Evolutionary conservation across 306 rosid species (phyloP).

Genomic region (Begonia masoniana): DNA sequence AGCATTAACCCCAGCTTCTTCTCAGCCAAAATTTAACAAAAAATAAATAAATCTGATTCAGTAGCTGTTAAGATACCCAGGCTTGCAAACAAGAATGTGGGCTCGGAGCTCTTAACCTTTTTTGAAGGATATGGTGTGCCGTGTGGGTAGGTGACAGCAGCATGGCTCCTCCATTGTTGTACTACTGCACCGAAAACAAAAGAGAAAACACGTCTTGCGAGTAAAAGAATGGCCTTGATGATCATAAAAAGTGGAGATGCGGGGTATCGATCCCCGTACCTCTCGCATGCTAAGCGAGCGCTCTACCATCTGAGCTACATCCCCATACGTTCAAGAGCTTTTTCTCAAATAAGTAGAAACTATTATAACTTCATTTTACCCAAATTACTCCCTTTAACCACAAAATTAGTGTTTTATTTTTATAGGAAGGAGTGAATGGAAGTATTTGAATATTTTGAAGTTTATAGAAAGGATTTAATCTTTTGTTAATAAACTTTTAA

Average conservation of each 20-base stretch:
- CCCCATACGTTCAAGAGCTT: too few relatives aligned
- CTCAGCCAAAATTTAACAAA: constrained; percentile 38
- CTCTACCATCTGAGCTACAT: constrained; percentile 99
- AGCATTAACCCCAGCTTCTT: constrained; percentile 19
- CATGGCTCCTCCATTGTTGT: constrained; percentile 21
- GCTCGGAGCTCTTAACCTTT: constrained; percentile 40
- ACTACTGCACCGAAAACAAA: constrained; percentile 9
- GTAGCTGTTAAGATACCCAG: constrained; percentile 24
- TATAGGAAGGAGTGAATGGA: too few relatives aligned
- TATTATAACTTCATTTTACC: too few relatives aligned
- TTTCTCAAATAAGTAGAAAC: too few relatives aligned
- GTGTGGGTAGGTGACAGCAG: constrained; percentile 26
- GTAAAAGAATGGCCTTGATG: too few relatives aligned
- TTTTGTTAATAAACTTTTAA: too few relatives aligned
- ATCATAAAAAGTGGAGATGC: constrained; percentile 41
- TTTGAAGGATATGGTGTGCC: constrained; percentile 20
- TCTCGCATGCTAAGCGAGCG: constrained; percentile 97
- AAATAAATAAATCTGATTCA: constrained; percentile 15
- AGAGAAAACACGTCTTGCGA: constrained; percentile 12
- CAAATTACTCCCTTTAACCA: too few relatives aligned
- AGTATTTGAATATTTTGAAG: too few relatives aligned
- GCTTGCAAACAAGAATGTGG: constrained; percentile 24
- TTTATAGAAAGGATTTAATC: too few relatives aligned
- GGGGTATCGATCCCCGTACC: constrained; percentile 92
- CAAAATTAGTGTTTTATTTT: too few relatives aligned